A percentile compares a stretch with the other conserved stretches of the same genome.
phyloP scores from a whole-genome alignment of 1,284 basidiomycete genomes.

The Schizophyllum commune region DNA sequence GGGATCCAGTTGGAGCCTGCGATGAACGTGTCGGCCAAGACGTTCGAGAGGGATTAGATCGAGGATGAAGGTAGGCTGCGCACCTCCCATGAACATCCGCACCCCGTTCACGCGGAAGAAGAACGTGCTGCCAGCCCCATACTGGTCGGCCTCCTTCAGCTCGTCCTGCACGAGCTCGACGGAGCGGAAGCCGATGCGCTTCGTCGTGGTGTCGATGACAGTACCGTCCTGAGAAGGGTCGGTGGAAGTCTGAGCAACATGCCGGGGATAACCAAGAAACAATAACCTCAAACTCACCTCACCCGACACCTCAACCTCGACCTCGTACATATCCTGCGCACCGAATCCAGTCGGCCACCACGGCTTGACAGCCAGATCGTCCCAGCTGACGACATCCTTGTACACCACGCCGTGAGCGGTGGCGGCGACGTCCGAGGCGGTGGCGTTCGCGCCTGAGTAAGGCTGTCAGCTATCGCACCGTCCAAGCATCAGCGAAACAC shows the following conservation, averaged over 20 bases:
- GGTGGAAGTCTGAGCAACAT: background rate
- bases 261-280: background rate
- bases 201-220: conserved; percentile 39
- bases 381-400: conserved; percentile 16
- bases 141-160: conserved; percentile 45
- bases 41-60: background rate
- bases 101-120: conserved; percentile 85
- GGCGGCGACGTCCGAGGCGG: background rate
- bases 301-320: conserved; percentile 39
- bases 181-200: conserved; percentile 72
- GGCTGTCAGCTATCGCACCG: no score
- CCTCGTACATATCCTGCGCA: conserved; percentile 65
- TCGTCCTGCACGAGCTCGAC: conserved; percentile 69
- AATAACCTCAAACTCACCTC: conserved; percentile 23
- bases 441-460: background rate
- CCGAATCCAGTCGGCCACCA: conserved; percentile 88
- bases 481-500: no score
- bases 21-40: background rate
- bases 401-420: background rate
- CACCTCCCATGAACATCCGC: conserved; percentile 81
- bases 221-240: conserved; percentile 22
- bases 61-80: conserved; percentile 7
- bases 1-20: conserved; percentile 90
- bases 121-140: conserved; percentile 62
- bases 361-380: conserved; percentile 48